Conservation (phyloP, 108 stramenopile genomes). For the Fragilaria radians region DNA sequence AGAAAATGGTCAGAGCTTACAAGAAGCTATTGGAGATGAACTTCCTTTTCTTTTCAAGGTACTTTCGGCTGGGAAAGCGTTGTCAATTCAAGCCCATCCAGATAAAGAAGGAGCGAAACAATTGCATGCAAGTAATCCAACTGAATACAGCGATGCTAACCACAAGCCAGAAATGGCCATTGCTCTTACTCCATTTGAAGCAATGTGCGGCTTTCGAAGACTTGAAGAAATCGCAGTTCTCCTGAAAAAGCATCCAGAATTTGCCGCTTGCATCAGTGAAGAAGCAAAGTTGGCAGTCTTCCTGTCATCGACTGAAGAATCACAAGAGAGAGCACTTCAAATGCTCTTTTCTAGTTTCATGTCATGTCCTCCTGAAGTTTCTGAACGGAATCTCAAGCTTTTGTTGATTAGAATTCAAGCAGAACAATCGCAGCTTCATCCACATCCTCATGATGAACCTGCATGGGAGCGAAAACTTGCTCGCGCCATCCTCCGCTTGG, state of each 20-base stretch:
- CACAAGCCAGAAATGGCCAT: constrained; percentile 99
- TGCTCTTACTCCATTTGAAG: constrained; percentile 93
- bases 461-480: constrained; percentile 65
- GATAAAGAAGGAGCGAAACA: constrained; percentile 77
- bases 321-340: constrained; percentile 32
- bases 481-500: constrained; percentile 65
- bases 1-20: background rate
- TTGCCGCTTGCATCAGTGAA: constrained; percentile 70
- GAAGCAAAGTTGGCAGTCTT: constrained; percentile 71
- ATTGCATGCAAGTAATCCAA: constrained; percentile 80
- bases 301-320: constrained; percentile 24
- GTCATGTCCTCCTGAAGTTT: constrained; percentile 45
- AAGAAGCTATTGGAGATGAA: constrained; percentile 42
- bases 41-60: constrained; percentile 90
- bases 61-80: constrained; percentile 64
- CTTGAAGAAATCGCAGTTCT: constrained; percentile 71
- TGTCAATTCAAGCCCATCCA: constrained; percentile 89
- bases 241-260: constrained; percentile 82
- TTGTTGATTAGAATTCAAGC: constrained; percentile 60
- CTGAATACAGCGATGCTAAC: constrained; percentile 92
- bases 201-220: constrained; percentile 91
- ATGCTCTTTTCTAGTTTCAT: constrained; percentile 81
- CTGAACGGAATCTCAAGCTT: constrained; percentile 37
- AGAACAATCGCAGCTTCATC: constrained; percentile 42
- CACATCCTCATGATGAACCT: constrained; percentile 38